These are phyloP conservation scores for Omphalea diandra DNA, from an alignment of 441 rosid species.

Conservation along the genomic window DNA sequence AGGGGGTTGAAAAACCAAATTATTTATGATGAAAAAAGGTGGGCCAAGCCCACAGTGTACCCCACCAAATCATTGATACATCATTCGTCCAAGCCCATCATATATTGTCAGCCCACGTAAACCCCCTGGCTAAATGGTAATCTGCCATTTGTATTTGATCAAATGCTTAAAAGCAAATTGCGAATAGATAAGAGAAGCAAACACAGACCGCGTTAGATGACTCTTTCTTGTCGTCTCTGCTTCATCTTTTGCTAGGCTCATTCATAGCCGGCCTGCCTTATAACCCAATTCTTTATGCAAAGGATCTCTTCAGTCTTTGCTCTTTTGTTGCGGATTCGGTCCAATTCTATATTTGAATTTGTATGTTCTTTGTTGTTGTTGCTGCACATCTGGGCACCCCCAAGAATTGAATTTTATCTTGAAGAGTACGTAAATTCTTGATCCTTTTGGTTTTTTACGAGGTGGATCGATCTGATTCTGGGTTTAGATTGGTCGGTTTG, in stretches of 20 bases:
- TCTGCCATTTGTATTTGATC: slow-evolving; percentile 10
- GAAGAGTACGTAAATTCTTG: slow-evolving; percentile 19
- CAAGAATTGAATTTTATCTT: neutral
- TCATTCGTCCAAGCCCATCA: slow-evolving; percentile 33
- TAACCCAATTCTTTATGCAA: neutral
- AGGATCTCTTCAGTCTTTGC: slow-evolving; percentile 9
- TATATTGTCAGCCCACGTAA: slow-evolving; percentile 18
- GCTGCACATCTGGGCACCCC: slow-evolving; percentile 20
- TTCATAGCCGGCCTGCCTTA: slow-evolving; percentile 37
- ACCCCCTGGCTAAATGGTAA: neutral
- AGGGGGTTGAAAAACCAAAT: neutral
- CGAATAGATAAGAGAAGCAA: neutral
- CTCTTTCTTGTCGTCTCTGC: slow-evolving; percentile 25
- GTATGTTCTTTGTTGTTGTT: neutral
- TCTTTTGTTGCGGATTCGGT: slow-evolving; percentile 3
- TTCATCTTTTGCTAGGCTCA: slow-evolving; percentile 16
- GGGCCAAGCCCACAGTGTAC: slow-evolving; percentile 20
- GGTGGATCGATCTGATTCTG: slow-evolving; percentile 40
- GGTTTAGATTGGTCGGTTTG: slow-evolving; percentile 21
- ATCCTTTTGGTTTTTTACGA: slow-evolving; percentile 22
- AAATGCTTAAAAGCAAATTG: neutral
- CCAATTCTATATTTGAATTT: slow-evolving; percentile 7
- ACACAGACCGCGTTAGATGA: slow-evolving; percentile 10
- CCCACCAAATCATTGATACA: slow-evolving; percentile 30
- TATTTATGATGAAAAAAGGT: neutral